Base-by-base conservation (phyloP, 2,329 filamentous ascomycete genomes). In the Pseudocercospora macadamiae region DNA sequence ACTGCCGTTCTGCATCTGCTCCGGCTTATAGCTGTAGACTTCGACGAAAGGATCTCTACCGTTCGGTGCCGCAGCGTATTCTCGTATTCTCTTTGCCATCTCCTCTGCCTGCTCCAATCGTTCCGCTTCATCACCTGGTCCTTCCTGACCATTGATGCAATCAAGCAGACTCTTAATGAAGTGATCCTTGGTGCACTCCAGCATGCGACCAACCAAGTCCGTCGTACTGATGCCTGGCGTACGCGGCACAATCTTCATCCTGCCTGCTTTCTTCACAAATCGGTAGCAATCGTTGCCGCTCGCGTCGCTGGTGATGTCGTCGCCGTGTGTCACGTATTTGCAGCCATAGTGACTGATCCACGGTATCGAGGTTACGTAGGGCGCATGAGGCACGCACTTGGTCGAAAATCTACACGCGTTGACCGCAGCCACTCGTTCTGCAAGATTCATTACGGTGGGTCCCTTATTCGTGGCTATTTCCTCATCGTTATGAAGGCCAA, bases 271-370 rank as follows among this genome's bases (percentile, higher is more conserved):
- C 78, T 99, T 99, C 70, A 99, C 95, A 71, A 93, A 97, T 61
- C 95, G 90, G 79, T 99, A 99, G 79, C 93, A 97, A 79, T 99
- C 95, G 74, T 96, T 89, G 39, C 95, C 95, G 66, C 87, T 87
- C 73, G 89, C 90, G 76, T 99, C 95, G 0, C 92, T 96, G 2
- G 95, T 97, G 72, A 97, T 96, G 76, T 97, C 93, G 75, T 97
- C 95, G 61, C 93, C 93, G 76, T 97, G 93, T 1, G 96, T 93
- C 39, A 97, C 95, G 74, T 93, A 97, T 71, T 89, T 86, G 82
- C 95, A 97, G 63, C 95, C 93, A 74, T 95, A 97, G 76, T 96
- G 92, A 57, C 89, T 89, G 71, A 99, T 96, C 91, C 93, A 99
- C 49, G 89, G 88, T 48, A 97, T 84, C 61, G 89, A 89, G 19